Evolutionary conservation across 768 basidiomycete genomes (phyloP), one percentile per base, ranked within the genome.

Genomic region (Pholiota molesta): DNA sequence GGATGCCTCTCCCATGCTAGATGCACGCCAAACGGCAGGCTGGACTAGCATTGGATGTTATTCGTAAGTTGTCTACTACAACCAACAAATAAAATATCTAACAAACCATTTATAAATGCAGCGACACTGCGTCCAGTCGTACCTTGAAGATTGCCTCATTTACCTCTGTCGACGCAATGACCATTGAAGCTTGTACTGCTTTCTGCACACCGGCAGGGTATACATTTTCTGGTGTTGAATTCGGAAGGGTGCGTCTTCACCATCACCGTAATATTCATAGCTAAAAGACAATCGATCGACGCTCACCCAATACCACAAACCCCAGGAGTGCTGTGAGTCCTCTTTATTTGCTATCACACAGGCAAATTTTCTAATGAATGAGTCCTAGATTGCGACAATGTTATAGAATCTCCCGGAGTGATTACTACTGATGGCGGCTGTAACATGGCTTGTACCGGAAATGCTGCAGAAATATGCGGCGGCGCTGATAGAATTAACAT

Each of bases 371-470:
- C 28, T 13, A 26, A 42, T 59, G 33, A 39, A 62, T 40, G 56
- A 31, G 40, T 63, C 6, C 5, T 19, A 90, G 89, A 89, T 69
- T 91, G 89, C 64, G 88, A 84, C 56, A 82, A 90, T 66, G 66
- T 65, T 33, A 77, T 90, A 17, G 56, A 64, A 60, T 55, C 63
- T 23, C 63, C 45, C 67, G 75, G 33, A 75, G 80, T 62, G 79
- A 78, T 19, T 82, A 77, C 8, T 26, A 78, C 80, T 6, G 72
- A 79, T 28, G 62, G 68, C 7, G 57, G 57, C 11, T 91, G 89
- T 68, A 81, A 80, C 65, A 80, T 81, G 75, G 65, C 81, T 14
- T 91, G 89, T 69, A 76, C 78, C 1, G 89, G 89, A n/a, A 77
- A 89, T 67, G 35, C 83, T 6, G 60, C 69, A 4, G 84, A 91